phyloP scores from a whole-genome alignment of 108 stramenopile species.

The Discostella stelligeroides region DNA sequence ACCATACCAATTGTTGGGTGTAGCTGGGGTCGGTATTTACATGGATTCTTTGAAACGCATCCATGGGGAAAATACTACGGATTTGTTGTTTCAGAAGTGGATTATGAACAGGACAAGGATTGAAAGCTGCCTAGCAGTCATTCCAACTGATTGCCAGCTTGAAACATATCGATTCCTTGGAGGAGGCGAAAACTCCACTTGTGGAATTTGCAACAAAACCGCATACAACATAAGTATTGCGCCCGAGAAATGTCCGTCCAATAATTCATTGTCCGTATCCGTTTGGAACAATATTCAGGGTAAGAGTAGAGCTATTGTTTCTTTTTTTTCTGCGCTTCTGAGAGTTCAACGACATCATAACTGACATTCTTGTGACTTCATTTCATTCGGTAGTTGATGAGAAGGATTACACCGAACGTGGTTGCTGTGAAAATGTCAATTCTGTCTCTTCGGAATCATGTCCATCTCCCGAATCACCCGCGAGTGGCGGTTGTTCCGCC shows the following conservation, averaged over 20 bases:
- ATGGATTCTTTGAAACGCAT: slow-evolving; percentile 34
- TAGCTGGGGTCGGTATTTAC: slow-evolving; percentile 34
- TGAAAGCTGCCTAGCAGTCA: slow-evolving; percentile 22
- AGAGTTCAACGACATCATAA: neutral
- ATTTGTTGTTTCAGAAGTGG: slow-evolving; percentile 29
- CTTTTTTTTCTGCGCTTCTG: neutral
- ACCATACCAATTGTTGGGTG: slow-evolving; percentile 19
- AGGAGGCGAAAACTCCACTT: slow-evolving; percentile 34
- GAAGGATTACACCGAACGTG: neutral
- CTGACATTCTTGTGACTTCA: neutral
- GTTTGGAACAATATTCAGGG: slow-evolving; percentile 42
- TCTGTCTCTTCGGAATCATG: too few species aligned
- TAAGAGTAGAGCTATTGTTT: slow-evolving; percentile 6
- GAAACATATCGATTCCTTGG: slow-evolving; percentile 35
- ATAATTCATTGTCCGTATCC: slow-evolving; percentile 11
- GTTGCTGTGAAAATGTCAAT: neutral
- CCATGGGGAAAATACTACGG: slow-evolving; percentile 27
- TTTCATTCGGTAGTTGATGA: neutral
- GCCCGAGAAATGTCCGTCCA: slow-evolving; percentile 22
- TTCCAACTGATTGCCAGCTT: slow-evolving; percentile 32
- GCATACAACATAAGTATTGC: slow-evolving; percentile 16
- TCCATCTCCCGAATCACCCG: too few species aligned
- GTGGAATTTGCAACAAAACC: slow-evolving; percentile 40
- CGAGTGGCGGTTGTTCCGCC: too few species aligned
- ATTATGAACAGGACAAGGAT: slow-evolving; percentile 22